These are phyloP conservation scores for Fusarium sp. DNA, from an alignment of 2,329 filamentous ascomycete genomes.

Conservation along the genomic window DNA sequence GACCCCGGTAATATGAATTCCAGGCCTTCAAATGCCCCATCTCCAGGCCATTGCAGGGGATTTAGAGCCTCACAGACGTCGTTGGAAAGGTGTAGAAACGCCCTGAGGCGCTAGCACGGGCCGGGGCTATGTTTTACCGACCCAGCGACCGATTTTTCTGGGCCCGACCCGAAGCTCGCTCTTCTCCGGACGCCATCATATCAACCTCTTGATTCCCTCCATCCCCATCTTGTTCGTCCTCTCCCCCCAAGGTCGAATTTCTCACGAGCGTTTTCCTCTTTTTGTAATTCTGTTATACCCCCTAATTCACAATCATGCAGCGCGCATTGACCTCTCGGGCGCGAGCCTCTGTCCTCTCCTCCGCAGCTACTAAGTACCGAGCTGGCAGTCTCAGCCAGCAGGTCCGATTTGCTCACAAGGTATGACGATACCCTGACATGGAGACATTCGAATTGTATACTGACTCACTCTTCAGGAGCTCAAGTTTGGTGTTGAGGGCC, in stretches of 20 bases:
- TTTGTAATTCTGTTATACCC: constrained; percentile 47
- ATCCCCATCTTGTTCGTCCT: constrained; percentile 36
- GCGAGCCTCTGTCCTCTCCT: constrained; percentile 82
- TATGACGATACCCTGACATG: constrained; percentile 54
- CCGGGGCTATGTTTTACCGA: constrained; percentile 54
- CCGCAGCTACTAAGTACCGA: constrained; percentile 73
- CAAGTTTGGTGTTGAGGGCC: constrained; percentile 96
- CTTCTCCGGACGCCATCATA: constrained; percentile 45
- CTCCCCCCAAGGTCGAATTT: constrained; percentile 45
- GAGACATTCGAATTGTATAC: constrained; percentile 19
- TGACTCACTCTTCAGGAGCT: constrained; percentile 75
- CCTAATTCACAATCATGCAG: constrained; percentile 78
- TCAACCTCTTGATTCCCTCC: constrained; percentile 40
- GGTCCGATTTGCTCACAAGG: constrained; percentile 97
- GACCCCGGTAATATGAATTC: constrained; percentile 34
- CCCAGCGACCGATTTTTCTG: constrained; percentile 55
- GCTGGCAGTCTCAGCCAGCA: constrained; percentile 80
- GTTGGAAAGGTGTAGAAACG: constrained; percentile 55
- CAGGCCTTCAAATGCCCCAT: constrained; percentile 21
- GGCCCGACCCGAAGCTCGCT: constrained; percentile 35
- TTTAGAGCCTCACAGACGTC: constrained; percentile 43
- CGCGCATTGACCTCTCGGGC: constrained; percentile 86
- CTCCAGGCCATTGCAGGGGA: constrained; percentile 18
- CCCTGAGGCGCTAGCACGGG: constrained; percentile 45
- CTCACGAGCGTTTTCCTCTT: constrained; percentile 41